phyloP scores from a whole-genome alignment of 208 protist species.

The Lotmaria passim region DNA sequence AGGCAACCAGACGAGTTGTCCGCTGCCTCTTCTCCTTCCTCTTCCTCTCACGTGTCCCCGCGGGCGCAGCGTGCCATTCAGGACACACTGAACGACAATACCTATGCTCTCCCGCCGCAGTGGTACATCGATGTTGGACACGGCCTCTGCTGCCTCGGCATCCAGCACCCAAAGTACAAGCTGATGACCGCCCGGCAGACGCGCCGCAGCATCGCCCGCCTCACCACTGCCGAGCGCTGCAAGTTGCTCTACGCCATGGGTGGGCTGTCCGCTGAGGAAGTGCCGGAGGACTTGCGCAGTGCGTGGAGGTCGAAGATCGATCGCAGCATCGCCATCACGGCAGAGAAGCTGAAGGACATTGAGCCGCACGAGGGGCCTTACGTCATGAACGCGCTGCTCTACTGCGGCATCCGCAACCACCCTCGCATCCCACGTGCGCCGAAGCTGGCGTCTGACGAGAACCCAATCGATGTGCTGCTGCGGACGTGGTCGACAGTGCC shows the following conservation, averaged over 20 bases:
- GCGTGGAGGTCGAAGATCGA: conserved; percentile 74
- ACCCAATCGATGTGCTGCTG: conserved; percentile 84
- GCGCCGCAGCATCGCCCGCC: conserved; percentile 46
- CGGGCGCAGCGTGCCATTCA: conserved; percentile 13
- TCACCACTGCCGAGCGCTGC: conserved; percentile 71
- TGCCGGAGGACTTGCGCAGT: conserved; percentile 50
- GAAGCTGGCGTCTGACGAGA: conserved; percentile 40
- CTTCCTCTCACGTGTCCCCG: background rate
- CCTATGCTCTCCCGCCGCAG: conserved; percentile 48
- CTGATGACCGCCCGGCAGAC: conserved; percentile 73
- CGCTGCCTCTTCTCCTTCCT: background rate
- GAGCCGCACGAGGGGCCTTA: conserved; percentile 69
- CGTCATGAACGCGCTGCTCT: conserved; percentile 80
- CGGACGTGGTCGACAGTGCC: conserved; percentile 69
- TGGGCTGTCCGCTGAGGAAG: conserved; percentile 35
- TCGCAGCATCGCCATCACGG: conserved; percentile 47
- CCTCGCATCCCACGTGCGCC: conserved; percentile 62
- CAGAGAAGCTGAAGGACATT: conserved; percentile 67
- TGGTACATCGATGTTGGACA: conserved; percentile 89
- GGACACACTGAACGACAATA: conserved; percentile 35
- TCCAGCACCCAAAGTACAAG: conserved; percentile 80
- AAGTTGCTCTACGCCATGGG: conserved; percentile 85
- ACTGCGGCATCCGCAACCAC: conserved; percentile 73
- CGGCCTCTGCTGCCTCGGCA: conserved; percentile 72
- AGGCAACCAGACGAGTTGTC: background rate